Evolutionary conservation across 495 filamentous ascomycete genomes (phyloP).

Genomic region (Pseudotulostoma volvatum): DNA sequence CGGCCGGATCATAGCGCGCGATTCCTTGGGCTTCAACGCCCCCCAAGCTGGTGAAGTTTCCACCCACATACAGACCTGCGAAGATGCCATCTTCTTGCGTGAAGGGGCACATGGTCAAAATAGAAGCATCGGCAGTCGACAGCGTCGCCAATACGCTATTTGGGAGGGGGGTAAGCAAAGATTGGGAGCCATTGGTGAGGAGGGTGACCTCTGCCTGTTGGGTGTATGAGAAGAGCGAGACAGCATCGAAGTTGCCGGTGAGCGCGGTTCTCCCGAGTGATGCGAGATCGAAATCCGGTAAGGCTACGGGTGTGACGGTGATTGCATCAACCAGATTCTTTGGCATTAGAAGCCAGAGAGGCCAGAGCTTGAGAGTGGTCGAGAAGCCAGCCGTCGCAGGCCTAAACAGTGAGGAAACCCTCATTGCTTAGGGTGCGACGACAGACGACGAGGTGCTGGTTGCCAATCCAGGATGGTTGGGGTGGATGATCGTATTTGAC

Average conservation of each 20-base stretch:
- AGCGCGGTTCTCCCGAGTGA: slow-evolving; percentile 71
- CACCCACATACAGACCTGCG: slow-evolving; percentile 66
- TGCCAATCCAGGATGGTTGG: slow-evolving; percentile 3
- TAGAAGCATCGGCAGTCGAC: slow-evolving; percentile 60
- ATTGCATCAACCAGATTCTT: slow-evolving; percentile 47
- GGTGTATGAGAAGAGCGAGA: slow-evolving; percentile 76
- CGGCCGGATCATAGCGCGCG: slow-evolving; percentile 61
- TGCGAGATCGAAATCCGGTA: slow-evolving; percentile 68
- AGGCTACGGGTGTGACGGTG: slow-evolving; percentile 51
- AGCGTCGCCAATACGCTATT: slow-evolving; percentile 69
- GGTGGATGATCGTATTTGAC: too few species aligned
- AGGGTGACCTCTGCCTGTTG: slow-evolving; percentile 55
- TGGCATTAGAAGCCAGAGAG: too few species aligned
- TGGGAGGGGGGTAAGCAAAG: slow-evolving; percentile 66
- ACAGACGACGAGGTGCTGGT: slow-evolving; percentile 13
- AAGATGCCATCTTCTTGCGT: slow-evolving; percentile 46
- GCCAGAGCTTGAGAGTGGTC: slow-evolving; percentile 22
- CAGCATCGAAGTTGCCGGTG: slow-evolving; percentile 77
- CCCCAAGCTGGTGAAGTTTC: slow-evolving; percentile 91
- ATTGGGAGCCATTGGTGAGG: slow-evolving; percentile 59
- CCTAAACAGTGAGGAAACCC: slow-evolving; percentile 39
- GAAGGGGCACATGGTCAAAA: slow-evolving; percentile 76
- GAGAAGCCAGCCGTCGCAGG: slow-evolving; percentile 34
- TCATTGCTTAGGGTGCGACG: slow-evolving; percentile 37
- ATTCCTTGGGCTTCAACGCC: slow-evolving; percentile 58